Evolutionary conservation across 2,329 filamentous ascomycete genomes (phyloP), one percentile per base, ranked within the genome.

Genomic region (Monilinia vaccinii-corymbosi): DNA sequence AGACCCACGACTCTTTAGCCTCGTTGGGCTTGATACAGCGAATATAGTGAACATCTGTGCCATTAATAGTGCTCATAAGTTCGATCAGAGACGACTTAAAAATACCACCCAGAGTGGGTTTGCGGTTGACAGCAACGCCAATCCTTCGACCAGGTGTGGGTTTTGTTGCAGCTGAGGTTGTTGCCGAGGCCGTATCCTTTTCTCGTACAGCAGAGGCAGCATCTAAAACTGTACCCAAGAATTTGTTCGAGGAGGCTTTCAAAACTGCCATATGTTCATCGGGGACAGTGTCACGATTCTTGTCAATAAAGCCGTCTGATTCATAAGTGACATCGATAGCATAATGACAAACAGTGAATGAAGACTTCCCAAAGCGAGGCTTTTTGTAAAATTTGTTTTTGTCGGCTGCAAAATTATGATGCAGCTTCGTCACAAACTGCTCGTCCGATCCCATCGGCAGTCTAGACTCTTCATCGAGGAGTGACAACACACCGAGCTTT

Each of bases 301-400:
- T 99, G 75, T 99, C 95, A 70, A 99, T 97, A 76, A 99, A 99
- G 50, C 94, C 94, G 69, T 99, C 94, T 1, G 93, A 97, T 75
- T 99, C 94, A 73, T 99, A 99, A 21, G 93, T 97, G 68, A 99
- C 94, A 70, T 99, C 94, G 60, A 99, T 81, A 56, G 94, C 94
- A 75, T 99, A 99, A 76, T 99, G 95, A 75, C 93, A 97, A 64
- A 99, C 92, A 9, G 94, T 97, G 77, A 99, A 99, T 1, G 94
- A 82, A 16, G 92, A 96, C 76, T 97, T 97, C 67, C 94, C 94
- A 69, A 99, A 99, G 60, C 94, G 84, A 8, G 94, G 94, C 77
- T 97, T 99, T 80, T 97, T 97, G 82, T 95, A 99, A 73, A 97
- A 97, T 71, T 90, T 89, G 74, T 94, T 89, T 79, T 97, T 97